Evolutionary conservation across 2,329 filamentous ascomycete genomes (phyloP).

Genomic region (Knufia petricola): DNA sequence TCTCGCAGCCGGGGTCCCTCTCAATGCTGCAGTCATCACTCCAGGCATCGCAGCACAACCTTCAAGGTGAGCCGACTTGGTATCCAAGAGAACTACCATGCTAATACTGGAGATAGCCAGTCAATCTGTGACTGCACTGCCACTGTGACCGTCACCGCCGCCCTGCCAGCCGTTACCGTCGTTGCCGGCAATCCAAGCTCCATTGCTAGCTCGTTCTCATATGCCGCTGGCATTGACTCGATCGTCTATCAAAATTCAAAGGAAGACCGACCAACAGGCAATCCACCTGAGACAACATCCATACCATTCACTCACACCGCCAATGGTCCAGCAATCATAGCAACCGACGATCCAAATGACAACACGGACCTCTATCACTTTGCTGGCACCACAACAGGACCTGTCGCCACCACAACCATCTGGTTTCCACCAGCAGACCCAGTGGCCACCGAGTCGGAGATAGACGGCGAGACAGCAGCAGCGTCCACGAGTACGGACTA

Average conservation of each 20-base stretch:
- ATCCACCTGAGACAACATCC: constrained; percentile 10
- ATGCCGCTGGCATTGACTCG: constrained; percentile 12
- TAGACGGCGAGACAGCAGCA: background rate
- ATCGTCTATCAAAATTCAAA: constrained; percentile 14
- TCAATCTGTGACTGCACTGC: constrained; percentile 6
- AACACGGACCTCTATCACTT: constrained; percentile 5
- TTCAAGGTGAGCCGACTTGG: background rate
- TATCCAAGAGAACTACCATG: background rate
- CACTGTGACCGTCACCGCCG: constrained; percentile 13
- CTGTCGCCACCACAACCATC: constrained; percentile 4
- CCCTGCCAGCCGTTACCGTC: constrained; percentile 18
- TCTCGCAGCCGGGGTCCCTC: background rate
- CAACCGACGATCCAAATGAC: constrained; percentile 17
- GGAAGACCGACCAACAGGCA: constrained; percentile 13
- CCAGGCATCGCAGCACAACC: background rate
- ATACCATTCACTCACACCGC: constrained; percentile 15
- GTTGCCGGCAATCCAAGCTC: constrained; percentile 17
- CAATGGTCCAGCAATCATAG: constrained; percentile 16
- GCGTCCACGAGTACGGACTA: background rate
- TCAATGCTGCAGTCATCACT: constrained; percentile 2
- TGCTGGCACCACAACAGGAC: constrained; percentile 11
- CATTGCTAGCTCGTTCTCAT: constrained; percentile 14
- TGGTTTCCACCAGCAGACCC: constrained; percentile 4
- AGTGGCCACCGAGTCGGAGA: background rate
- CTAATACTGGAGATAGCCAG: background rate